A percentile compares a stretch with the other conserved stretches of the same genome.
phyloP scores from a whole-genome alignment of 2,329 filamentous ascomycete genomes.

The Botryotinia calthae region DNA sequence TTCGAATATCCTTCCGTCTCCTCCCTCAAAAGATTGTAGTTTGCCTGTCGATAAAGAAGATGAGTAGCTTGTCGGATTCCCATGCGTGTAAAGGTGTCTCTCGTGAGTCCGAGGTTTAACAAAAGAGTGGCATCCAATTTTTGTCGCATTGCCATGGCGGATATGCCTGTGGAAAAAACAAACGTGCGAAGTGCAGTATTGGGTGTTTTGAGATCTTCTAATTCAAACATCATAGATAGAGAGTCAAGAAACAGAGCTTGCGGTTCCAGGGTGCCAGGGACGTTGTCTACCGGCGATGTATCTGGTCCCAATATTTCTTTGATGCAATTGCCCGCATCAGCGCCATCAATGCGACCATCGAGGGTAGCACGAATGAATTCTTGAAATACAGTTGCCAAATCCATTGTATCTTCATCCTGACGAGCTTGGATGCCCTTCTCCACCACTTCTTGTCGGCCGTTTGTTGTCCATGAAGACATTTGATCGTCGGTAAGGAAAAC shows the following conservation, averaged over 20 bases:
- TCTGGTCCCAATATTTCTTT: slow-evolving; percentile 68
- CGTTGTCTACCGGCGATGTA: slow-evolving; percentile 47
- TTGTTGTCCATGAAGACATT: slow-evolving; percentile 64
- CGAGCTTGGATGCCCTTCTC: slow-evolving; percentile 63
- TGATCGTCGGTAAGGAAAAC: slow-evolving; percentile 70
- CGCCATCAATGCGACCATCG: slow-evolving; percentile 63
- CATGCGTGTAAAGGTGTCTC: slow-evolving; percentile 79
- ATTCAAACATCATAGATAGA: slow-evolving; percentile 74
- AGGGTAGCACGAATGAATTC: slow-evolving; percentile 78
- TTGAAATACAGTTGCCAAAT: slow-evolving; percentile 73
- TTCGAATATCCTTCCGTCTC: slow-evolving; percentile 98
- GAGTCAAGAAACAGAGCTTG: slow-evolving; percentile 78
- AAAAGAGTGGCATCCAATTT: slow-evolving; percentile 79
- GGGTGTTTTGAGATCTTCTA: slow-evolving; percentile 46
- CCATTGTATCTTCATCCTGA: slow-evolving; percentile 64
- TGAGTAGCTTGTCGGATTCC: slow-evolving; percentile 90
- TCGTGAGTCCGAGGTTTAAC: slow-evolving; percentile 73
- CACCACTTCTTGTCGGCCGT: slow-evolving; percentile 65
- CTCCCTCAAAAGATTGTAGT: slow-evolving; percentile 92
- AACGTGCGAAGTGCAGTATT: slow-evolving; percentile 60
- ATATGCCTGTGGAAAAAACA: slow-evolving; percentile 69
- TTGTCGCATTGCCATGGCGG: slow-evolving; percentile 69
- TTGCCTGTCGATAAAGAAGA: slow-evolving; percentile 89
- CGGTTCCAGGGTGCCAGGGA: slow-evolving; percentile 56
- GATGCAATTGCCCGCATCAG: slow-evolving; percentile 68